These are phyloP conservation scores for Rhipidocladum racemiflorum DNA, from an alignment of 176 grass and related monocot species.

Conservation along the genomic window DNA sequence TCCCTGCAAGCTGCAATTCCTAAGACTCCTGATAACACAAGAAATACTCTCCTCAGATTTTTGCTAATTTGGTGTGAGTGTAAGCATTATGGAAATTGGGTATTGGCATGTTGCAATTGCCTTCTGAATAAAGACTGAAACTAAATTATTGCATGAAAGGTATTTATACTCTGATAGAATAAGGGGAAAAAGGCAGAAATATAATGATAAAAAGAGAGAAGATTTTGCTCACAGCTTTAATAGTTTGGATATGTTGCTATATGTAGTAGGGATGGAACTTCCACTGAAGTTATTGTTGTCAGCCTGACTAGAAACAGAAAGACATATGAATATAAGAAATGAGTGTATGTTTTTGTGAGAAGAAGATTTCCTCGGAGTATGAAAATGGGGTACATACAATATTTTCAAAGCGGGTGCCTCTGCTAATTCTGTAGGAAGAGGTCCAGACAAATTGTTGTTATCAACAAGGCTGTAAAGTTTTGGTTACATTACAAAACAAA, in stretches of 20 bases:
- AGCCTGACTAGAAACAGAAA: slow-evolving; percentile 71
- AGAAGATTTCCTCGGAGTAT: slow-evolving; percentile 23
- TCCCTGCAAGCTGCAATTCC: slow-evolving; percentile 93
- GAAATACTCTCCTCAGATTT: slow-evolving; percentile 33
- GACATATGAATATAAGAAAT: slow-evolving; percentile 35
- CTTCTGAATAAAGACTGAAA: background rate
- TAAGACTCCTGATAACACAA: slow-evolving; percentile 76
- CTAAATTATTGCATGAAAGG: slow-evolving; percentile 4
- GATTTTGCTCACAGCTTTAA: slow-evolving; percentile 68
- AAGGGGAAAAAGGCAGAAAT: background rate
- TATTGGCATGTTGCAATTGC: background rate
- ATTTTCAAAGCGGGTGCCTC: slow-evolving; percentile 59
- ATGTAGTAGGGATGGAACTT: slow-evolving; percentile 72
- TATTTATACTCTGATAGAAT: background rate
- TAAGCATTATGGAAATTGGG: background rate
- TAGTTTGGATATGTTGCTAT: slow-evolving; percentile 62
- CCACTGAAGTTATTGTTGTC: slow-evolving; percentile 95
- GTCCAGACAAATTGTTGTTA: slow-evolving; percentile 66
- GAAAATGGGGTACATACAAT: slow-evolving; percentile 51
- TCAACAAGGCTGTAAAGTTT: slow-evolving; percentile 64
- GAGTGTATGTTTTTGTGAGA: background rate
- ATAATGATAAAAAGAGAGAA: slow-evolving; percentile 25
- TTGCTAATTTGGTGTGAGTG: background rate
- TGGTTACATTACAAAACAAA: slow-evolving; percentile 7
- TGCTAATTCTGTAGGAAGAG: slow-evolving; percentile 65